Conservation (phyloP, 2,329 filamentous ascomycete species). For the Corinectria fuckeliana region DNA sequence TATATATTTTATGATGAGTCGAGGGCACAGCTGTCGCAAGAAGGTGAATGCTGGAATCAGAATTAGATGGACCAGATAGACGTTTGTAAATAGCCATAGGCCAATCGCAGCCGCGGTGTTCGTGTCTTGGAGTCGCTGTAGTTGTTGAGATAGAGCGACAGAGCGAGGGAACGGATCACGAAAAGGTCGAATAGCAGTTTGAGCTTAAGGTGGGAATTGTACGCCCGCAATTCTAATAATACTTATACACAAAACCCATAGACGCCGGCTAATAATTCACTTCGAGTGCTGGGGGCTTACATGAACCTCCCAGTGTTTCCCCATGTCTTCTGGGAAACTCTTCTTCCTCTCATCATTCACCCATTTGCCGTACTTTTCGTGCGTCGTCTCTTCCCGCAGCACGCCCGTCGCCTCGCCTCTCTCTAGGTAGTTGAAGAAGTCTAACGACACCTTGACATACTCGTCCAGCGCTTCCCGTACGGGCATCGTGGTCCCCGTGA, state of each 20-base stretch:
- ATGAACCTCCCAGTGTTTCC: constrained; percentile 52
- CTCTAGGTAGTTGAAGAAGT: constrained; percentile 60
- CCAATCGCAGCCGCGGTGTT: not conserved
- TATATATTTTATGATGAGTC: not conserved
- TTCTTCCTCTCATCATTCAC: constrained; percentile 42
- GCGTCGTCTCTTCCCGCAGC: constrained; percentile 56
- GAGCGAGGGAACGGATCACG: not conserved
- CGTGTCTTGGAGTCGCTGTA: no score
- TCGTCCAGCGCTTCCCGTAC: constrained; percentile 62
- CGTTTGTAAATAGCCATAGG: constrained; percentile 4
- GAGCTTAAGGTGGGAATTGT: constrained; percentile 6
- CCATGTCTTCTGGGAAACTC: constrained; percentile 43
- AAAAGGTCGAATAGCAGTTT: not conserved
- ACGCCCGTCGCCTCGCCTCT: constrained; percentile 53
- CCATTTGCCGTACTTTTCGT: constrained; percentile 50
- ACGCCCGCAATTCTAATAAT: constrained; percentile 18
- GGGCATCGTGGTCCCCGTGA: constrained; percentile 66
- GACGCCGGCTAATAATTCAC: constrained; percentile 16
- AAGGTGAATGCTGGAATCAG: not conserved
- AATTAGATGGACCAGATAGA: not conserved
- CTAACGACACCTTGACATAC: constrained; percentile 65
- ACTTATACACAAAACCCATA: constrained; percentile 10
- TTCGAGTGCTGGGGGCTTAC: constrained; percentile 40
- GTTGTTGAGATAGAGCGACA: not conserved
- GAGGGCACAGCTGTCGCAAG: not conserved